Evolutionary conservation across 2,329 filamentous ascomycete genomes (phyloP).

Genomic region (Nothopassalora personata): DNA sequence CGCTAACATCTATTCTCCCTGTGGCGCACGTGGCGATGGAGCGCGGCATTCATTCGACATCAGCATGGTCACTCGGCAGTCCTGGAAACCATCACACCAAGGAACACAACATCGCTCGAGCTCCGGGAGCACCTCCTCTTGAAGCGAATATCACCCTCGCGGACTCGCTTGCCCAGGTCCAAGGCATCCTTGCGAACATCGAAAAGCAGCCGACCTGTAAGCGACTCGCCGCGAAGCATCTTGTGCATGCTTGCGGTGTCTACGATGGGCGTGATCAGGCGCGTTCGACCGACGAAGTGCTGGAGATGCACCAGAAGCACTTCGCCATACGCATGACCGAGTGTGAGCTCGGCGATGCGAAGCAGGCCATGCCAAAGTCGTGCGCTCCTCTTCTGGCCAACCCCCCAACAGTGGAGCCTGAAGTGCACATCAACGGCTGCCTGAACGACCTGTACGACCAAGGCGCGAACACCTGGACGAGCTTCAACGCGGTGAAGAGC

Average conservation of each 20-base stretch:
- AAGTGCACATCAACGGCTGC: constrained; percentile 45
- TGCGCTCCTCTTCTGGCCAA: constrained; percentile 47
- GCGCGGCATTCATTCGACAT: not conserved
- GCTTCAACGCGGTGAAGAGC: constrained; percentile 58
- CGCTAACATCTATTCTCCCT: not conserved
- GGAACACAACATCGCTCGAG: not conserved
- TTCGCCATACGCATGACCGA: constrained; percentile 59
- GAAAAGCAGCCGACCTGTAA: constrained; percentile 48
- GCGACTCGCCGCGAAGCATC: constrained; percentile 46
- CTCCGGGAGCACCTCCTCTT: not conserved
- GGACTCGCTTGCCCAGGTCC: constrained; percentile 29
- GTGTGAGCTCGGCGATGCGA: constrained; percentile 55
- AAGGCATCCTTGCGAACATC: constrained; percentile 42
- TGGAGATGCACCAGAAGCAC: constrained; percentile 40
- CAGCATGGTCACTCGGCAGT: not conserved
- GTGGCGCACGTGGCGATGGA: not conserved
- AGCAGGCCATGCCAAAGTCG: constrained; percentile 44
- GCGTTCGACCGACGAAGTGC: constrained; percentile 20
- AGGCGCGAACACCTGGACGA: constrained; percentile 53
- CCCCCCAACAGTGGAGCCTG: not conserved
- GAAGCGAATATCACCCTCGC: constrained; percentile 2
- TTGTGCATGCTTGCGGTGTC: constrained; percentile 51
- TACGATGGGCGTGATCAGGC: constrained; percentile 36
- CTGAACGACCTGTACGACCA: constrained; percentile 45
- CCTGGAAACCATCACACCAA: not conserved